Evolutionary conservation across 176 grass and related monocot genomes (phyloP), one percentile per base, ranked within the genome.

Genomic region (Carex pumila): DNA sequence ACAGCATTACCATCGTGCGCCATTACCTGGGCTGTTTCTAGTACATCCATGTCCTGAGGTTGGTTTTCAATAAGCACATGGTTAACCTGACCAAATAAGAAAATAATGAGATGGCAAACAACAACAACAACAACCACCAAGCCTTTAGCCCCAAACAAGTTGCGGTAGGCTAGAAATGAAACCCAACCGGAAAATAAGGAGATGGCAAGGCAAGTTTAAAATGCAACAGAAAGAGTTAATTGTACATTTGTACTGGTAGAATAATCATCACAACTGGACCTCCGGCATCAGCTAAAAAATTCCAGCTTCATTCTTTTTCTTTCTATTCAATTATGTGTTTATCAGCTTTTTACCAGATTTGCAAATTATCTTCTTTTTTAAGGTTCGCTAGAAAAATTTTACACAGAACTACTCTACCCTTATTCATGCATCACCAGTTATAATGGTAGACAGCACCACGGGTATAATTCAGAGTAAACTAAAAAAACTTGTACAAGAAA

Each of bases 11-110:
- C 79, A 65, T 69, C 81, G 3, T 69, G 61, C 2, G 9, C 61
- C 41, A 66, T 25, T 30, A 41, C 64, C 81, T 83, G 81, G 15
- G 61, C 60, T 67, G 81, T 66, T 66, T 83, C 81, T 83, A 34
- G 19, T 17, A 52, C 60, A 36, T 69, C 62, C 60, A 53, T 54
- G 61, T 45, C 61, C 64, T 69, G 81, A 83, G 62, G 64, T 54
- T 30, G 81, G 61, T 83, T 83, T 21, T 52, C 81, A 11, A 25
- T 83, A 12, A 83, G 47, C 10, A 69, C 22, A 83, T 83, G 62
- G 81, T 83, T 68, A 12, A 83, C 81, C 81, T 83, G 21, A 14
- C 49, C 34, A 68, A 55, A 68, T 21, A 30, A 65, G 36, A 22
- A 45, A 43, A 62, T 80, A 47, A 50, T 39, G 30, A 62, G 37